Percentiles rank a stretch among this genome's conserved stretches.
phyloP scores from a whole-genome alignment of 805 yeast species.

The Yamadazyma endophytica region DNA sequence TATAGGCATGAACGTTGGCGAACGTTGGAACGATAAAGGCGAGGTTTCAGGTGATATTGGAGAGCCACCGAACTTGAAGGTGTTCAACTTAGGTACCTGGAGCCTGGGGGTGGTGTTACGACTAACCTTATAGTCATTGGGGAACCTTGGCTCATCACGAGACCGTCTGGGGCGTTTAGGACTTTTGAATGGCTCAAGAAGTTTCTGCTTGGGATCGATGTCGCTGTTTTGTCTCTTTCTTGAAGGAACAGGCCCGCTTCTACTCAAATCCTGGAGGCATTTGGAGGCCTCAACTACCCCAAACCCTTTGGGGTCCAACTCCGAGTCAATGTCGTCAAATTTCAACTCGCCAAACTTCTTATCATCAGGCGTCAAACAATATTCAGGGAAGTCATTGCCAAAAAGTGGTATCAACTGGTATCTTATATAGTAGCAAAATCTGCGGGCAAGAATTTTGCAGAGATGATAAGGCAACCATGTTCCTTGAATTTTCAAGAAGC shows the following conservation, averaged over 20 bases:
- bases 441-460: constrained; percentile 62
- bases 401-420: constrained; percentile 75
- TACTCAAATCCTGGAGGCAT: constrained; percentile 26
- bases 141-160: too few relatives aligned
- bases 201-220: too few relatives aligned
- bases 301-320: constrained; percentile 15
- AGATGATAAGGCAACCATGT: constrained; percentile 81
- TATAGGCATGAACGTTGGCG: too few relatives aligned
- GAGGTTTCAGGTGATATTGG: too few relatives aligned
- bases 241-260: not conserved
- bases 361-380: constrained; percentile 57
- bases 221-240: not conserved
- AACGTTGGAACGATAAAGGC: too few relatives aligned
- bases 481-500: constrained; percentile 88
- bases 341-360: constrained; percentile 63
- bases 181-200: too few relatives aligned
- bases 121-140: too few relatives aligned
- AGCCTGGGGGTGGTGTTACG: constrained; percentile 2
- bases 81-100: constrained; percentile 1
- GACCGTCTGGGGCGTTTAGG: too few relatives aligned
- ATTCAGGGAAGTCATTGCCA: constrained; percentile 62
- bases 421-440: constrained; percentile 76
- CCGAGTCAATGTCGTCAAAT: constrained; percentile 27
- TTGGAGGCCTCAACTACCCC: constrained; percentile 34
- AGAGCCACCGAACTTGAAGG: too few relatives aligned